Evolutionary conservation across 331 rosid species (phyloP).

Genomic region (Quercus tomentella): DNA sequence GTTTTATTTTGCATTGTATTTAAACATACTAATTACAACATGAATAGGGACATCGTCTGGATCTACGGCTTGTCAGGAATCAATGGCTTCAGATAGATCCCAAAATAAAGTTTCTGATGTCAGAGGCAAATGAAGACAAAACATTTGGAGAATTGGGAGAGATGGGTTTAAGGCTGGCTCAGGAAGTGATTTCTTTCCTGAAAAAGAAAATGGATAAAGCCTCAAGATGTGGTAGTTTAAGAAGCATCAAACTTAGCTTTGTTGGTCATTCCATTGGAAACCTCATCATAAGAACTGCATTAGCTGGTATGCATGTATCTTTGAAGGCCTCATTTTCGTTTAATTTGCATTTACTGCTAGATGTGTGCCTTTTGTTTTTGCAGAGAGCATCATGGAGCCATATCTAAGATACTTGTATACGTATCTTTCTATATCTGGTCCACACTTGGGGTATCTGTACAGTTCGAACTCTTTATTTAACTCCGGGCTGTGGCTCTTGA

Average conservation of each 20-base stretch:
- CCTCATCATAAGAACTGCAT: constrained; percentile 85
- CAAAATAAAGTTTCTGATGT: constrained; percentile 79
- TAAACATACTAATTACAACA: neutral
- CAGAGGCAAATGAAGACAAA: constrained; percentile 88
- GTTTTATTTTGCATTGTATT: neutral
- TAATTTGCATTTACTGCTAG: constrained; percentile 26
- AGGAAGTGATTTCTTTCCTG: constrained; percentile 73
- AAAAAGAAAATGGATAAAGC: constrained; percentile 77
- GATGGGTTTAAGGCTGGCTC: constrained; percentile 92
- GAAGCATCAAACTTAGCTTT: constrained; percentile 79
- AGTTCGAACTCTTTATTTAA: constrained; percentile 87
- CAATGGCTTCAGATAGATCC: constrained; percentile 96
- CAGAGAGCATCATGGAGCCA: constrained; percentile 92
- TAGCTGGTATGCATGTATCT: constrained; percentile 52
- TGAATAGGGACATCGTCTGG: constrained; percentile 87
- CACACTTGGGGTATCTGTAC: constrained; percentile 97
- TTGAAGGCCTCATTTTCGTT: constrained; percentile 10
- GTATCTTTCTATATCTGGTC: constrained; percentile 92
- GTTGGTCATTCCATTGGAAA: constrained; percentile 99
- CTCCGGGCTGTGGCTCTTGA: constrained; percentile 94
- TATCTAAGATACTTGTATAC: constrained; percentile 60
- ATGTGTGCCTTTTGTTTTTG: constrained; percentile 23
- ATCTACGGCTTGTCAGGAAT: constrained; percentile 84
- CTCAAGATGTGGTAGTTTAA: constrained; percentile 53
- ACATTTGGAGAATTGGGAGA: constrained; percentile 89